phyloP scores from a whole-genome alignment of 2,329 filamentous ascomycete genomes.

The Colletotrichum brevisporum region DNA sequence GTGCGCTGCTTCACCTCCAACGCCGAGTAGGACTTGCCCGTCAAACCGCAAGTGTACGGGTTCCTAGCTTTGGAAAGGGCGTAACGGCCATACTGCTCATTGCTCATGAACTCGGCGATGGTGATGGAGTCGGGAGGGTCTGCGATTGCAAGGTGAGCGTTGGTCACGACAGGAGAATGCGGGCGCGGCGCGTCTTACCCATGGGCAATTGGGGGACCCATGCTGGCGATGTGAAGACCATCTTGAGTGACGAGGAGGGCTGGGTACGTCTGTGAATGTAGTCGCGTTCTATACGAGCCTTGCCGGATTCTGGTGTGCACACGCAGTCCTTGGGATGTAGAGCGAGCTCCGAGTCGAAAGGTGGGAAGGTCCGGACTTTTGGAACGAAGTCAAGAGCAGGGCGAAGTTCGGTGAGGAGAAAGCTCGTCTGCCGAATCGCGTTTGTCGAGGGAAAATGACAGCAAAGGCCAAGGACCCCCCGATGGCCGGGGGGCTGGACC shows the following conservation, averaged over 20 bases:
- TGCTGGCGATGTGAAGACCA: conserved; percentile 72
- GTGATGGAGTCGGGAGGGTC: conserved; percentile 81
- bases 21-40: conserved; percentile 76
- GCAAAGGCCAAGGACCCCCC: conserved; percentile 10
- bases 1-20: conserved; percentile 75
- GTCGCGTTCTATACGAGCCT: neutral
- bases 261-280: too few species aligned
- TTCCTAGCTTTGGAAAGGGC: conserved; percentile 74
- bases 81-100: conserved; percentile 77
- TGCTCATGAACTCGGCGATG: conserved; percentile 82
- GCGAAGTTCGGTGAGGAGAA: conserved; percentile 17
- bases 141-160: conserved; percentile 40
- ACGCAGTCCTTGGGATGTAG: conserved; percentile 5
- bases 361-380: conserved; percentile 28
- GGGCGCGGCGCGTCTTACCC: conserved; percentile 52
- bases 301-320: neutral
- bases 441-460: conserved; percentile 21
- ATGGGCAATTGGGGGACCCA: conserved; percentile 74
- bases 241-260: conserved; percentile 42
- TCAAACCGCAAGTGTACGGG: conserved; percentile 84
- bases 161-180: conserved; percentile 8
- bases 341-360: neutral
- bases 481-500: conserved; percentile 25
- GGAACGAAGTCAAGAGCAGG: conserved; percentile 23
- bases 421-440: conserved; percentile 15